A percentile compares a stretch with the other conserved stretches of the same genome.
Conservation (phyloP, 2,329 filamentous ascomycete species). For the Sporothrix variecibatus region DNA sequence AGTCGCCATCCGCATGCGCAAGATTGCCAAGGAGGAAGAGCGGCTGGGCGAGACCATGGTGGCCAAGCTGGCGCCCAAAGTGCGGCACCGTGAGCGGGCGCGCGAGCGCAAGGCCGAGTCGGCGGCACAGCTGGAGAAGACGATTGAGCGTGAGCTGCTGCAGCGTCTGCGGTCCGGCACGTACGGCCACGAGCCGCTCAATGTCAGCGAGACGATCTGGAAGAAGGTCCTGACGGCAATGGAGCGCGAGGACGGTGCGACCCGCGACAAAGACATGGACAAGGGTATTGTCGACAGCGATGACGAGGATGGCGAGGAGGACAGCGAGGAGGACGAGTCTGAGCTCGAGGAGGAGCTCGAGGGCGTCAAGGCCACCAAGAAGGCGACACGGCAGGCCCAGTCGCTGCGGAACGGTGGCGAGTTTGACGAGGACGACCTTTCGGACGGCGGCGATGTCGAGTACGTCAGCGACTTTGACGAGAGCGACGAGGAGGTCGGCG, state of each 20-base stretch:
- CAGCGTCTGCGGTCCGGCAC: slow-evolving; percentile 88
- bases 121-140: slow-evolving; percentile 90
- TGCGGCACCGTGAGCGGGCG: slow-evolving; percentile 72
- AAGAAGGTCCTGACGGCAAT: slow-evolving; percentile 92
- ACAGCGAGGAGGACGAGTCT: slow-evolving; percentile 67
- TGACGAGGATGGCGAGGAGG: slow-evolving; percentile 65
- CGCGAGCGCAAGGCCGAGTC: slow-evolving; percentile 70
- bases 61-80: slow-evolving; percentile 87
- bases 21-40: slow-evolving; percentile 85
- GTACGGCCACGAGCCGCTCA: slow-evolving; percentile 91
- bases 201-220: slow-evolving; percentile 94
- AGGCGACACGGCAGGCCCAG: slow-evolving; percentile 19
- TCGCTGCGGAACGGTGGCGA: slow-evolving; percentile 42
- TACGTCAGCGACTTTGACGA: slow-evolving; percentile 92
- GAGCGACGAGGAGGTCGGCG: slow-evolving; percentile 74
- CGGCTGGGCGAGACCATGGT: slow-evolving; percentile 85
- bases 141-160: slow-evolving; percentile 92
- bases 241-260: slow-evolving; percentile 82
- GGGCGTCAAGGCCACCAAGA: slow-evolving; percentile 38
- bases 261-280: slow-evolving; percentile 83
- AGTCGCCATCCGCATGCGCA: slow-evolving; percentile 78
- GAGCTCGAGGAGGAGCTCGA: slow-evolving; percentile 69
- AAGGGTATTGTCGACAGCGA: slow-evolving; percentile 81
- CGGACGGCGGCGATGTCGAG: slow-evolving; percentile 72
- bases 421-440: slow-evolving; percentile 67